phyloP scores from a whole-genome alignment of 2,329 filamentous ascomycete species.

The Passalora sequoiae region DNA sequence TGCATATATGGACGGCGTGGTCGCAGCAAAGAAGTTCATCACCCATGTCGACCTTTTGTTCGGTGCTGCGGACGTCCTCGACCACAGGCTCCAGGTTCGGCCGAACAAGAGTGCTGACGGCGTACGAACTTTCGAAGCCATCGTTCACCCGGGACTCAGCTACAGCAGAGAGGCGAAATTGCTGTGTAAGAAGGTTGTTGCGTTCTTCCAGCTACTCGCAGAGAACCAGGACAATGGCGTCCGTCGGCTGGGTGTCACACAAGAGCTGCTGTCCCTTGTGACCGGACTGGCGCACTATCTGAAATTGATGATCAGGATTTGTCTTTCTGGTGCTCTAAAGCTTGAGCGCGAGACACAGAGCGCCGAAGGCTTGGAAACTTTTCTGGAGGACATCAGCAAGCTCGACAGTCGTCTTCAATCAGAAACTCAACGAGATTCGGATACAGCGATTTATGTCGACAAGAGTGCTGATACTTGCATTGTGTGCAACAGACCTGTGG shows the following conservation, averaged over 20 bases:
- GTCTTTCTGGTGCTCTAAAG: constrained; percentile 85
- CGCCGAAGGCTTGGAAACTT: constrained; percentile 70
- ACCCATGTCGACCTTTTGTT: constrained; percentile 93
- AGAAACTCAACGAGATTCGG: constrained; percentile 52
- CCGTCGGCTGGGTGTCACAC: constrained; percentile 88
- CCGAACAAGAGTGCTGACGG: constrained; percentile 22
- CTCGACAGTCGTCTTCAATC: constrained; percentile 72
- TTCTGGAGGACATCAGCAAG: constrained; percentile 76
- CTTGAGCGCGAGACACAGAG: constrained; percentile 77
- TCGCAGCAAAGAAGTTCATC: constrained; percentile 94
- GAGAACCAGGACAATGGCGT: constrained; percentile 91
- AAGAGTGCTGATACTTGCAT: constrained; percentile 68
- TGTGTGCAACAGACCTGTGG: constrained; percentile 77
- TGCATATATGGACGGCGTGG: constrained; percentile 87
- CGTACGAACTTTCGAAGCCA: constrained; percentile 31
- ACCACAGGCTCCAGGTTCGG: constrained; percentile 62
- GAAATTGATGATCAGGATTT: constrained; percentile 94
- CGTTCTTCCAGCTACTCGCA: constrained; percentile 90
- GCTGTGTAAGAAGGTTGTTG: constrained; percentile 98
- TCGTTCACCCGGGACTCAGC: constrained; percentile 60
- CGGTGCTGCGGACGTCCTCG: constrained; percentile 77
- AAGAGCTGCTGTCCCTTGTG: constrained; percentile 94
- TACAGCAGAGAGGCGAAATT: constrained; percentile 96
- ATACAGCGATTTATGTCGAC: constrained; percentile 41
- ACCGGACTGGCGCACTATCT: constrained; percentile 95